phyloP scores from a whole-genome alignment of 768 basidiomycete species.

The Russula griseocarnosa region DNA sequence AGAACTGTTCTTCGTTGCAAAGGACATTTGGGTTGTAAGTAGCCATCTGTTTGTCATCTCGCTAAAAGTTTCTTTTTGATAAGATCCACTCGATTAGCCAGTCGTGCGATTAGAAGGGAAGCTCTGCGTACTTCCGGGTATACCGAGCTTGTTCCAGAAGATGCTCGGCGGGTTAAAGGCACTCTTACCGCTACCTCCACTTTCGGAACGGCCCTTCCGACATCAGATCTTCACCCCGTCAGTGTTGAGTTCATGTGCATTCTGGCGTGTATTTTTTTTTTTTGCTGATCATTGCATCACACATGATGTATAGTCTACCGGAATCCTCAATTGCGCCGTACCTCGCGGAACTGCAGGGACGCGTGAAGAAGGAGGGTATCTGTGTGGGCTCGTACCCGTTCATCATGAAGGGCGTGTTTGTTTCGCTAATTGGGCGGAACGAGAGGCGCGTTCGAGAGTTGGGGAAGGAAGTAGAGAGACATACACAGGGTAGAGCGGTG shows the following conservation, averaged over 20 bases:
- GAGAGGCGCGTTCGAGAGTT: slow-evolving; percentile 49
- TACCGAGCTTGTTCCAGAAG: slow-evolving; percentile 77
- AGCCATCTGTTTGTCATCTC: neutral
- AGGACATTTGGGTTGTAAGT: slow-evolving; percentile 82
- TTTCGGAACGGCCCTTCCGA: slow-evolving; percentile 65
- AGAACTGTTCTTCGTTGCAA: slow-evolving; percentile 74
- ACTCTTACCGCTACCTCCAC: slow-evolving; percentile 76
- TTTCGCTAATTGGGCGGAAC: slow-evolving; percentile 52
- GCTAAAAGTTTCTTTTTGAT: neutral
- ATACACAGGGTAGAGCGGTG: slow-evolving; percentile 53
- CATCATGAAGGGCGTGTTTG: slow-evolving; percentile 56
- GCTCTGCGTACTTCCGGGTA: slow-evolving; percentile 89
- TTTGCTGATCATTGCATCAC: slow-evolving; percentile 9
- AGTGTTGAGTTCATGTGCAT: slow-evolving; percentile 24
- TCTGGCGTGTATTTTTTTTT: slow-evolving; percentile 15
- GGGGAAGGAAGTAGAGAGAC: slow-evolving; percentile 58
- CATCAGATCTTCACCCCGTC: slow-evolving; percentile 84
- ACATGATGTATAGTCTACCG: slow-evolving; percentile 43
- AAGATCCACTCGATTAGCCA: slow-evolving; percentile 48
- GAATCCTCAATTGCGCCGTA: slow-evolving; percentile 89
- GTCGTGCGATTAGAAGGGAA: slow-evolving; percentile 82
- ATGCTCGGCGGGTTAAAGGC: slow-evolving; percentile 71
- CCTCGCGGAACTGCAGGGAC: slow-evolving; percentile 69
- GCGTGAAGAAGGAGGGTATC: slow-evolving; percentile 69
- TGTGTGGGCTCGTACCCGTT: slow-evolving; percentile 79